phyloP scores from a whole-genome alignment of 2,329 filamentous ascomycete species.

The Aureobasidium sp. region DNA sequence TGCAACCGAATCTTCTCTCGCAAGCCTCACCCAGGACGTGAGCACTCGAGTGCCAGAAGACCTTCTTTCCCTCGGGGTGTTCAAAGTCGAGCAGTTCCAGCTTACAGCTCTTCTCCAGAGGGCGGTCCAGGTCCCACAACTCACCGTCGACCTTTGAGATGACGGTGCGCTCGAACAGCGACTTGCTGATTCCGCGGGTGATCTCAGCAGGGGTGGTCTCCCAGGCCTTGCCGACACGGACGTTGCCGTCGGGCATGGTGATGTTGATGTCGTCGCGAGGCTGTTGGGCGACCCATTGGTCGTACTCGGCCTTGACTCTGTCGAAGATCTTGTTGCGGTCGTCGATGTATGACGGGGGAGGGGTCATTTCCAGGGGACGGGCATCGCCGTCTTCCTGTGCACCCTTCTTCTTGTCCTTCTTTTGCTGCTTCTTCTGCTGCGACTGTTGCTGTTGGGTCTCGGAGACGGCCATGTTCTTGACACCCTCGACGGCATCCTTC shows the following conservation, averaged over 20 bases:
- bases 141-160: conserved; percentile 77
- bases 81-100: conserved; percentile 81
- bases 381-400: conserved; percentile 26
- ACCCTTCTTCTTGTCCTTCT: conserved; percentile 44
- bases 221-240: conserved; percentile 71
- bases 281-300: conserved; percentile 63
- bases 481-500: conserved; percentile 42
- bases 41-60: conserved; percentile 96
- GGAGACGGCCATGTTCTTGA: conserved; percentile 50
- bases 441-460: conserved; percentile 19
- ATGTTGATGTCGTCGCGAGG: conserved; percentile 66
- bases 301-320: conserved; percentile 72
- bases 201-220: conserved; percentile 81
- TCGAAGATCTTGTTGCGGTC: conserved; percentile 83
- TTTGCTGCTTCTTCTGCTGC: conserved; percentile 30
- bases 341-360: conserved; percentile 67
- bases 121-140: conserved; percentile 88
- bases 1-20: conserved; percentile 82
- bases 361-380: conserved; percentile 39
- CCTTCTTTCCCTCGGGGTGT: conserved; percentile 68
- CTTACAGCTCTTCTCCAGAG: conserved; percentile 77
- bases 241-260: conserved; percentile 62
- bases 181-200: conserved; percentile 73
- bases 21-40: conserved; percentile 93
- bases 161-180: conserved; percentile 73